phyloP scores from a whole-genome alignment of 2,329 filamentous ascomycete genomes.

The Esteya vermicola region DNA sequence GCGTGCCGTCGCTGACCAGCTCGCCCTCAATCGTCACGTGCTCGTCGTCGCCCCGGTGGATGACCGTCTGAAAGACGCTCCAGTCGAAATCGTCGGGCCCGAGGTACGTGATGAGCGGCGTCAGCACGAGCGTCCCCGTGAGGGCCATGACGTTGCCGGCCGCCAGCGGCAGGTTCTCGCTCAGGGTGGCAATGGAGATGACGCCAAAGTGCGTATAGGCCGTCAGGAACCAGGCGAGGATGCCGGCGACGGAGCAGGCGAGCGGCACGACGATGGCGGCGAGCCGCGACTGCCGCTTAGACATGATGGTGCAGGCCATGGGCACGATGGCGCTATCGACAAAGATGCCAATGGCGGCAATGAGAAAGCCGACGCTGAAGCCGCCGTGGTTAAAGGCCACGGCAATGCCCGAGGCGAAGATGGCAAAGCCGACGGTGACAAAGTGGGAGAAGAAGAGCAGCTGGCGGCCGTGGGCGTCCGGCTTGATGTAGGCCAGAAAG shows the following conservation, averaged over 20 bases:
- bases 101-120: constrained; percentile 58
- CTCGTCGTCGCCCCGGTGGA: constrained; percentile 63
- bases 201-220: constrained; percentile 52
- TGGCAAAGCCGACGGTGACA: constrained; percentile 53
- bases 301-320: constrained; percentile 65
- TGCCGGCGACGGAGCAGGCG: constrained; percentile 50
- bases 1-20: background rate
- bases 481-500: constrained; percentile 76
- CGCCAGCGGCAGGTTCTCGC: constrained; percentile 76
- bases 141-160: constrained; percentile 74
- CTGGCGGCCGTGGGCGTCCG: constrained; percentile 54
- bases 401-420: constrained; percentile 64
- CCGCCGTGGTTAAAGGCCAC: constrained; percentile 60
- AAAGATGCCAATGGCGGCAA: constrained; percentile 74
- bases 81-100: constrained; percentile 71
- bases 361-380: constrained; percentile 65
- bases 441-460: constrained; percentile 69
- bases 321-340: constrained; percentile 76
- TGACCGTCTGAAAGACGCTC: constrained; percentile 65
- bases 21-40: background rate
- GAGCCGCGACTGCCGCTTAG: constrained; percentile 63
- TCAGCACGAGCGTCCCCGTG: constrained; percentile 58
- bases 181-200: constrained; percentile 59
- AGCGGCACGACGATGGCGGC: constrained; percentile 53
- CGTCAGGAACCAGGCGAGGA: constrained; percentile 67